phyloP scores from a whole-genome alignment of 805 yeast species.

The Saccharomycopsis sp. region DNA sequence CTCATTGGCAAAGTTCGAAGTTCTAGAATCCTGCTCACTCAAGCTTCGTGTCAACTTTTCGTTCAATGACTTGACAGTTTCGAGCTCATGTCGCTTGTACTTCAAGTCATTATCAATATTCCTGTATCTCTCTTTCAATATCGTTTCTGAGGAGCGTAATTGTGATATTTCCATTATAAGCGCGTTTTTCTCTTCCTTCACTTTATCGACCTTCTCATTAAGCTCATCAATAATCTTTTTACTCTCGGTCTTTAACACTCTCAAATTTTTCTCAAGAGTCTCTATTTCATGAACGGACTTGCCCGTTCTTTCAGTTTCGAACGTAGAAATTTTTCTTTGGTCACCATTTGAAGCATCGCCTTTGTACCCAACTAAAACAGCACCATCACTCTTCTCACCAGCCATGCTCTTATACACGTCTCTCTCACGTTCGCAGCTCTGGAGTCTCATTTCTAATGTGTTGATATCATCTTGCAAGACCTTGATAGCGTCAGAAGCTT shows the following conservation, averaged over 20 bases:
- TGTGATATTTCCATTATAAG: slow-evolving; percentile 42
- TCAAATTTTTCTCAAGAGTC: slow-evolving; percentile 25
- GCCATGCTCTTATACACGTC: slow-evolving; percentile 41
- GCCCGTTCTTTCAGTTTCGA: slow-evolving; percentile 1
- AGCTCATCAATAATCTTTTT: slow-evolving; percentile 42
- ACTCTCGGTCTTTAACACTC: slow-evolving; percentile 26
- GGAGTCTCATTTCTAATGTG: slow-evolving; percentile 41
- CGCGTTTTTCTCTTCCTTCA: slow-evolving; percentile 37
- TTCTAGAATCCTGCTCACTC: slow-evolving; percentile 39
- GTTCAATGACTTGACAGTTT: slow-evolving; percentile 33
- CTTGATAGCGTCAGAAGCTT: slow-evolving; percentile 61
- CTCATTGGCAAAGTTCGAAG: slow-evolving; percentile 44
- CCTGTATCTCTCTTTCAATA: slow-evolving; percentile 44
- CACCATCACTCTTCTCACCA: background rate
- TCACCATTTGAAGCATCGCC: too few relatives aligned
- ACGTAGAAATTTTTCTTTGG: too few relatives aligned
- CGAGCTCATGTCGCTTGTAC: slow-evolving; percentile 37
- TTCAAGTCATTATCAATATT: slow-evolving; percentile 33
- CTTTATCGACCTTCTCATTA: slow-evolving; percentile 34
- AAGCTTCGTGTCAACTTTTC: slow-evolving; percentile 35
- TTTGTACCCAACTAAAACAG: background rate
- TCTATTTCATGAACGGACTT: slow-evolving; percentile 22
- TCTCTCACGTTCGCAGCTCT: slow-evolving; percentile 52
- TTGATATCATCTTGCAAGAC: slow-evolving; percentile 52
- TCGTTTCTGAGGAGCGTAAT: slow-evolving; percentile 43